These are phyloP conservation scores for Ceratocystis smalleyi DNA, from an alignment of 2,329 filamentous ascomycete genomes.

Conservation along the genomic window DNA sequence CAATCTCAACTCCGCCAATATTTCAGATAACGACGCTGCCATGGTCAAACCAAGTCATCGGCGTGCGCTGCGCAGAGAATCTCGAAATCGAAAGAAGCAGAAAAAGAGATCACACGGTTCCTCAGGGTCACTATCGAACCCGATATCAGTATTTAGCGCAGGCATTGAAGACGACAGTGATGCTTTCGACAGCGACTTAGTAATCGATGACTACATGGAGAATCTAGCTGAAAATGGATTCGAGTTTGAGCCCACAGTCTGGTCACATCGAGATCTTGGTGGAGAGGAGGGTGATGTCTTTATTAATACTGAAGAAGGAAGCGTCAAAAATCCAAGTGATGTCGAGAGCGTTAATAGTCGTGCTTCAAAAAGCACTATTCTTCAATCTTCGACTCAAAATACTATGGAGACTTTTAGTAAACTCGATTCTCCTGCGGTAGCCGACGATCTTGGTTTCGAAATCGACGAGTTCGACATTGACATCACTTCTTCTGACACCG, in stretches of 20 bases:
- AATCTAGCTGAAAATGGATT: conserved; percentile 41
- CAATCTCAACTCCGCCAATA: neutral
- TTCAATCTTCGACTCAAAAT: neutral
- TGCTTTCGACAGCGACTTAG: conserved; percentile 1
- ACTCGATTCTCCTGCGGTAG: neutral
- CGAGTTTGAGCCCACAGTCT: conserved; percentile 45
- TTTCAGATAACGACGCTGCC: neutral
- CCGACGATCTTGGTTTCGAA: conserved; percentile 57
- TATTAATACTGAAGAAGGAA: neutral
- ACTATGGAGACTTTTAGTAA: no score
- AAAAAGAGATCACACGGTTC: neutral
- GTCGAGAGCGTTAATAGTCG: neutral
- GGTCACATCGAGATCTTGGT: conserved; percentile 26
- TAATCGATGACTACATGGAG: conserved; percentile 46
- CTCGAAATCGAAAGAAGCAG: conserved; percentile 18
- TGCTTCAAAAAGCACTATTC: neutral
- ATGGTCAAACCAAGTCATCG: conserved; percentile 16
- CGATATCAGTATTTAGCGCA: conserved; percentile 1
- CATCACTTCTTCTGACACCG: neutral
- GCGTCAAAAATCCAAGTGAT: neutral
- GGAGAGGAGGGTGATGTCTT: conserved; percentile 20
- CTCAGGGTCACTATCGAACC: neutral
- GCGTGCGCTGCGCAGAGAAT: conserved; percentile 14
- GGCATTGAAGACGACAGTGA: neutral
- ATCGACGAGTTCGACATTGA: neutral